These are phyloP conservation scores for Jaenimonas drosophilae DNA, from an alignment of 208 protist species.

Conservation along the genomic window DNA sequence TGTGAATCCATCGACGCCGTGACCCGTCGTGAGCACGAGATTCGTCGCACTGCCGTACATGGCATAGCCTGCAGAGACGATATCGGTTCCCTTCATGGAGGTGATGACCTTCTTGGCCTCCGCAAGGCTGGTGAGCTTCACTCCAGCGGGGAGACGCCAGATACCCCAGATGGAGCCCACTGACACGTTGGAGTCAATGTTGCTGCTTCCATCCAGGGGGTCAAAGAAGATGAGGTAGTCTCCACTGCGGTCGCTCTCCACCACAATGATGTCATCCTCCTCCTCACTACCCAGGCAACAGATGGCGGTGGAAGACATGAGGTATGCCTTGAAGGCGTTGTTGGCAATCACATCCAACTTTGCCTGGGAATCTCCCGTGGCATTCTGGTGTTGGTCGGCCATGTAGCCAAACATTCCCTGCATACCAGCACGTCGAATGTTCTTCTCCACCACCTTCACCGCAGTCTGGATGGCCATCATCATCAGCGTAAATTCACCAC, in stretches of 20 bases:
- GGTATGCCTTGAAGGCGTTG: constrained; percentile 78
- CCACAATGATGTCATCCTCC: constrained; percentile 67
- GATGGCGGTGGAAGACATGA: constrained; percentile 67
- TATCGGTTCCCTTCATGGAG: constrained; percentile 45
- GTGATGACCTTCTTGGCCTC: constrained; percentile 65
- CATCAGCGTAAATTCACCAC: constrained; percentile 79
- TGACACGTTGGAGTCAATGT: constrained; percentile 96
- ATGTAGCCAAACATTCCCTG: constrained; percentile 78
- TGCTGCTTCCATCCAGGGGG: constrained; percentile 94
- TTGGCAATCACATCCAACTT: constrained; percentile 86
- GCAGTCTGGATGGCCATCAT: constrained; percentile 88
- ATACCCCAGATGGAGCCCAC: constrained; percentile 93
- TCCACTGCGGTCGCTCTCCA: constrained; percentile 48
- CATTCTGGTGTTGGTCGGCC: constrained; percentile 28
- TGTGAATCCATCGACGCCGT: constrained; percentile 92
- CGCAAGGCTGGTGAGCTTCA: constrained; percentile 68
- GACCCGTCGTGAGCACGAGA: constrained; percentile 88
- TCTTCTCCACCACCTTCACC: constrained; percentile 83
- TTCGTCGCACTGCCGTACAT: constrained; percentile 94
- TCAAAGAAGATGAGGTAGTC: constrained; percentile 93
- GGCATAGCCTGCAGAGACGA: constrained; percentile 89
- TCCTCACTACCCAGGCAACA: constrained; percentile 74
- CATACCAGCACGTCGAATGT: constrained; percentile 77
- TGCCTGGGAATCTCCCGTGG: constrained; percentile 75
- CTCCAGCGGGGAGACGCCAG: constrained; percentile 64